Conservation (phyloP, 768 basidiomycete species). For the Mycena belliarum region DNA sequence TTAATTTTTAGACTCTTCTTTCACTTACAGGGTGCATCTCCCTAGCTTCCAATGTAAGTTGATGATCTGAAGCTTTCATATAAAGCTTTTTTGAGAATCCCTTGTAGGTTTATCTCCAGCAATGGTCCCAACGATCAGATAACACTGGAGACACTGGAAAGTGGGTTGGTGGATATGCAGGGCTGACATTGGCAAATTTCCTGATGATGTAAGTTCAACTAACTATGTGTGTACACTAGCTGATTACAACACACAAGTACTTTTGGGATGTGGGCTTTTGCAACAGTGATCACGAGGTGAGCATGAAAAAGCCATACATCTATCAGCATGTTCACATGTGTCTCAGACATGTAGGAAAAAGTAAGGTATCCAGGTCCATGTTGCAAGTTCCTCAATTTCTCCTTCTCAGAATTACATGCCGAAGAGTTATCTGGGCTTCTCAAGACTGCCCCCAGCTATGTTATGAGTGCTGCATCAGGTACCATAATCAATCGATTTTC, state of each 20-base stretch:
- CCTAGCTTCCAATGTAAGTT: not conserved
- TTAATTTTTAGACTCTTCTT: not conserved
- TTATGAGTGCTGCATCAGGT: not conserved
- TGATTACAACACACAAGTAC: not conserved
- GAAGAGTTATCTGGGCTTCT: not conserved
- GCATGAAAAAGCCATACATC: not conserved
- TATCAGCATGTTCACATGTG: not conserved
- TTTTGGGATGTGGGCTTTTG: not conserved
- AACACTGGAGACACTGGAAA: not conserved
- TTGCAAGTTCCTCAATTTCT: not conserved
- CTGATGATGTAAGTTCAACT: not conserved
- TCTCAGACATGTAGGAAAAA: not conserved
- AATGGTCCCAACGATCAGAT: conserved; percentile 6
- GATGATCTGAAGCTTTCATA: too few relatives aligned
- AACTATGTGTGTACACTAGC: too few relatives aligned
- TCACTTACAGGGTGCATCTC: not conserved
- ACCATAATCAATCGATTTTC: conserved; percentile 10
- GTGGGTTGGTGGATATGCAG: conserved; percentile 12
- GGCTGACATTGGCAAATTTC: not conserved
- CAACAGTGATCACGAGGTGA: not conserved
- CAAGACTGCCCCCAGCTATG: not conserved
- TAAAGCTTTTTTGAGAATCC: too few relatives aligned
- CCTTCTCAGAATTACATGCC: not conserved
- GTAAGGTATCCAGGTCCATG: not conserved
- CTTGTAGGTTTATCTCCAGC: conserved; percentile 3